Percentiles rank a stretch among this genome's conserved stretches.
Evolutionary conservation across 257 asterid genomes (phyloP).

Genomic region (Nicotiana otophora): DNA sequence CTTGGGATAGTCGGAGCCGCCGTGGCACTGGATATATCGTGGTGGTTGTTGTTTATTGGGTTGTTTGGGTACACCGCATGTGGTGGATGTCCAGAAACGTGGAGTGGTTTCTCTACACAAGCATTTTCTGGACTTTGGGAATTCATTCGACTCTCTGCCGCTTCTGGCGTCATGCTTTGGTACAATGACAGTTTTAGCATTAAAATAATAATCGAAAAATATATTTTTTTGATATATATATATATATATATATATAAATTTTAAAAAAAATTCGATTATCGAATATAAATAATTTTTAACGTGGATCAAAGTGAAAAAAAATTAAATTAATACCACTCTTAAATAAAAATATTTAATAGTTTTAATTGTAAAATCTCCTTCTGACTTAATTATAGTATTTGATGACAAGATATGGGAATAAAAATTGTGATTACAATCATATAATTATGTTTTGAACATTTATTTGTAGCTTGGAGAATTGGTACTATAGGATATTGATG

Average conservation of each 20-base stretch:
- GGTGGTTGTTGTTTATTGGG: conserved; percentile 37
- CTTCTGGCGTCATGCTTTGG: conserved; percentile 55
- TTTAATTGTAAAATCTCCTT: too few relatives aligned
- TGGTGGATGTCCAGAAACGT: conserved; percentile 45
- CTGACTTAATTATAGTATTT: too few relatives aligned
- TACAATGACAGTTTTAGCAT: not conserved
- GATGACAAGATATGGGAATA: too few relatives aligned
- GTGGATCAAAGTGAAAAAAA: too few relatives aligned
- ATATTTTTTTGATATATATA: too few relatives aligned
- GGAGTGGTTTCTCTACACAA: conserved; percentile 37
- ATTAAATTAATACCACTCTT: too few relatives aligned
- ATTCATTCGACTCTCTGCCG: conserved; percentile 32
- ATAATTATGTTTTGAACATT: not conserved
- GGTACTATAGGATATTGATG: conserved; percentile 54
- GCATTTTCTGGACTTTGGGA: conserved; percentile 42
- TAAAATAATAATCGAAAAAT: too few relatives aligned
- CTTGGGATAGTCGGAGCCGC: conserved; percentile 35
- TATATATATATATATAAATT: too few relatives aligned
- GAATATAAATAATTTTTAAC: too few relatives aligned
- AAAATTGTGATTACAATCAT: too few relatives aligned
- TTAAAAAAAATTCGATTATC: too few relatives aligned
- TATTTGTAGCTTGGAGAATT: conserved; percentile 50
- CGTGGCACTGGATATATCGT: conserved; percentile 29
- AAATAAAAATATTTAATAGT: too few relatives aligned
- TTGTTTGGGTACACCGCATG: conserved; percentile 22